Evolutionary conservation across 371 early-diverging fungal species (phyloP), one percentile per base, ranked within the genome.

Genomic region (Syncephalis fuscata): DNA sequence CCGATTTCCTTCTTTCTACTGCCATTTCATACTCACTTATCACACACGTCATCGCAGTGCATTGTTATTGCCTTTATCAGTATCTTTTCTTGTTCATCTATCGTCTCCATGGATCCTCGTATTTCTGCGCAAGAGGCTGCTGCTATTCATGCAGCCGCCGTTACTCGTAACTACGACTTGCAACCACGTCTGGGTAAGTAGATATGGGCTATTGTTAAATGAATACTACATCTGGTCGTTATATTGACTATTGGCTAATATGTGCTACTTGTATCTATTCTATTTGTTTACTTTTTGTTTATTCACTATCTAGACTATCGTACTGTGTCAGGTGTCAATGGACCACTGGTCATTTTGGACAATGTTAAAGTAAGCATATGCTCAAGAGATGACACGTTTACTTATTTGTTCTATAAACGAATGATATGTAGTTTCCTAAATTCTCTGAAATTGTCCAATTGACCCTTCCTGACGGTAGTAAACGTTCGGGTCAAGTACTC

Each of bases 301-400:
- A n/a, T n/a, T n/a, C n/a, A n/a, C n/a, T n/a, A n/a, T 43, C 26
- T 67, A 92, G 96, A 94, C 61, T 99, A 99, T 68, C 78, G 94
- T 49, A 99, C 98, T 39, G 97, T 99, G 25, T 74, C 92, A 26
- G 98, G 99, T 63, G 98, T 99, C 44, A 99, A 99, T 66, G 99
- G 99, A 36, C 99, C 99, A 36, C 73, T 99, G 59, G 98, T 99
- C 41, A 95, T 99, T 67, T 72, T 99, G 51, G 99, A 99, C 63
- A 90, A 97, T 63, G 92, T 99, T 63, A 93, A 93, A 78, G 85
- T 86, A 70, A 4, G 44, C 23, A 36, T 39, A 36, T 39, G 25
- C 27, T 40, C 3, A 48, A 40, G 48, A 9, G 41, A 22, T 46
- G 26, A 16, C 17, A 19, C 1, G 48, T 23, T 46, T 16, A 21